These are phyloP conservation scores for fission yeast (Schizosaccharomyces pombe) DNA, from an alignment of 805 yeast species.

Conservation along the genomic window DNA sequence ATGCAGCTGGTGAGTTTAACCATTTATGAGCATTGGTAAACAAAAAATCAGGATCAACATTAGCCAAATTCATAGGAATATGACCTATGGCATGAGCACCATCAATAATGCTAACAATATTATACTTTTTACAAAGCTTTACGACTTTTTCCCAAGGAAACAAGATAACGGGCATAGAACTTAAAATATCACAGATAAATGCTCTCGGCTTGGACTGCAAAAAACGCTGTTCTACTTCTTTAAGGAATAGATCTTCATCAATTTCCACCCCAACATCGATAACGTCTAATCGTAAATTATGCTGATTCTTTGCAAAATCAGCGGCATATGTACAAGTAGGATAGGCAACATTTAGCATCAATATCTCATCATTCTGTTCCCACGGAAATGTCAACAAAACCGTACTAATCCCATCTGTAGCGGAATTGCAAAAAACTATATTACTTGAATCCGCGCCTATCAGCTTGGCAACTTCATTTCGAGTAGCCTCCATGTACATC, in stretches of 20 bases:
- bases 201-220: background rate
- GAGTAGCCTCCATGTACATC: too few relatives aligned
- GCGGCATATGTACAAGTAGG: background rate
- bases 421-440: background rate
- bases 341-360: background rate
- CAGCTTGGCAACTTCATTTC: background rate
- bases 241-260: background rate
- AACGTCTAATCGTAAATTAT: background rate
- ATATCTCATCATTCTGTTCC: background rate
- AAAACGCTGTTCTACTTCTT: background rate
- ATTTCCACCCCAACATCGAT: background rate
- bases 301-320: background rate
- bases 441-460: background rate
- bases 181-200: slow-evolving; percentile 23
- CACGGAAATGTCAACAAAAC: background rate
- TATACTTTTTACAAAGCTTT: slow-evolving; percentile 22
- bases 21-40: slow-evolving; percentile 48
- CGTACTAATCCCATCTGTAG: background rate
- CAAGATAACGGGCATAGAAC: slow-evolving; percentile 39
- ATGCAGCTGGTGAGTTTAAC: slow-evolving; percentile 14
- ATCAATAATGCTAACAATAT: slow-evolving; percentile 35
- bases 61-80: slow-evolving; percentile 11
- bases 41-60: slow-evolving; percentile 33
- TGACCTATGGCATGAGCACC: slow-evolving; percentile 51
- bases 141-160: slow-evolving; percentile 33